Evolutionary conservation across 345 rosid species (phyloP).

Genomic region (Hypericum perforatum): DNA sequence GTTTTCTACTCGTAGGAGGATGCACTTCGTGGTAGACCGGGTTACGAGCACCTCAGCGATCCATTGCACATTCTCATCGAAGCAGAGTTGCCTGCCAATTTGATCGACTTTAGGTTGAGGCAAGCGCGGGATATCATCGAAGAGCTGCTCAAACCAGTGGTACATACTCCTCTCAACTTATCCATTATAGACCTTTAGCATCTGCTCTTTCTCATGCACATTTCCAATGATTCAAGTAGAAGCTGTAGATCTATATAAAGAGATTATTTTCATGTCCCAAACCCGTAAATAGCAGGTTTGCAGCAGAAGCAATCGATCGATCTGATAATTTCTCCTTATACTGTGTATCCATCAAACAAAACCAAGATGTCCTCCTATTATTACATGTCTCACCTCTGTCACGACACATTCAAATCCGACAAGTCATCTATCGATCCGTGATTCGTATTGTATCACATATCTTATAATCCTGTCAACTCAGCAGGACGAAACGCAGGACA

Average conservation of each 20-base stretch:
- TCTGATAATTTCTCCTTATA: too few species aligned
- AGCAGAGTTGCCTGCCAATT: conserved; percentile 88
- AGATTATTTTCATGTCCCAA: too few species aligned
- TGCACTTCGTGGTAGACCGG: conserved; percentile 91
- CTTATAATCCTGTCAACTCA: neutral
- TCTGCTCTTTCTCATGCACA: neutral
- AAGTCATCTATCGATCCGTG: neutral
- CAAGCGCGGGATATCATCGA: conserved; percentile 94
- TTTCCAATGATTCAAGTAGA: too few species aligned
- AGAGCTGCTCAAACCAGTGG: conserved; percentile 87
- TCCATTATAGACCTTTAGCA: neutral
- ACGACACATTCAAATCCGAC: too few species aligned
- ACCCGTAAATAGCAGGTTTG: too few species aligned
- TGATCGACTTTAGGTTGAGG: conserved; percentile 77
- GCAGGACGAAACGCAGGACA: conserved; percentile 91
- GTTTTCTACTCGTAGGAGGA: conserved; percentile 51
- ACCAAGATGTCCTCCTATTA: too few species aligned
- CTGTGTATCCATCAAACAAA: too few species aligned
- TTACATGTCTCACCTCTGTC: too few species aligned
- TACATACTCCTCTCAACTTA: conserved; percentile 14
- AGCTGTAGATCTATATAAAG: too few species aligned
- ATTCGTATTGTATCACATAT: neutral
- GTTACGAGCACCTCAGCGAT: conserved; percentile 90
- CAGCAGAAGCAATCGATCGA: too few species aligned
- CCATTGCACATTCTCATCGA: conserved; percentile 91